A percentile compares a stretch with the other conserved stretches of the same genome.
Evolutionary conservation across 2,329 filamentous ascomycete species (phyloP).

Genomic region (Ophiocordyceps australis): DNA sequence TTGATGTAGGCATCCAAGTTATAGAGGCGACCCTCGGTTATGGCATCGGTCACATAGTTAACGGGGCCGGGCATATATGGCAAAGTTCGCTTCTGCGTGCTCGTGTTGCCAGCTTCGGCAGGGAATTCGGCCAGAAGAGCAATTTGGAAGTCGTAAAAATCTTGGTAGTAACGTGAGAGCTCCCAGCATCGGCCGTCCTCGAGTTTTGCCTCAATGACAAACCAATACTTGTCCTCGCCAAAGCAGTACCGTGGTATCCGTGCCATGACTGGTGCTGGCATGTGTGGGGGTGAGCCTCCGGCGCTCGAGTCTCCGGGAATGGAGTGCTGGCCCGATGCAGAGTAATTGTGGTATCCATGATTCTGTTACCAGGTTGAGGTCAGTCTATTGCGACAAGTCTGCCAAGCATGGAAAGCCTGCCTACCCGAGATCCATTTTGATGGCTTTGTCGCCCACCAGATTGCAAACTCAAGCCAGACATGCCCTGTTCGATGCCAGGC

Average conservation of each 20-base stretch:
- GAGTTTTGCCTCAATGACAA: slow-evolving; percentile 80
- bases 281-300: slow-evolving; percentile 27
- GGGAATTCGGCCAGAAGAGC: slow-evolving; percentile 84
- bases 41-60: slow-evolving; percentile 93
- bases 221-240: slow-evolving; percentile 97
- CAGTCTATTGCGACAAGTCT: background rate
- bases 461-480: slow-evolving; percentile 64
- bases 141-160: slow-evolving; percentile 98
- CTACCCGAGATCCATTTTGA: slow-evolving; percentile 10
- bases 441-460: slow-evolving; percentile 8
- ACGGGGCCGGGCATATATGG: slow-evolving; percentile 98
- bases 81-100: slow-evolving; percentile 59
- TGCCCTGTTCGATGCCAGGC: slow-evolving; percentile 39
- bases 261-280: slow-evolving; percentile 63
- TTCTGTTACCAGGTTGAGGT: background rate
- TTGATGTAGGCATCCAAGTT: slow-evolving; percentile 94
- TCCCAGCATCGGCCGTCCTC: slow-evolving; percentile 90
- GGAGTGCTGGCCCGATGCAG: slow-evolving; percentile 6
- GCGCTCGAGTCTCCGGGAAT: slow-evolving; percentile 15
- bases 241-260: slow-evolving; percentile 88
- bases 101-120: slow-evolving; percentile 76
- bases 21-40: slow-evolving; percentile 80
- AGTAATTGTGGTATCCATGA: background rate
- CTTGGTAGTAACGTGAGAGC: slow-evolving; percentile 85
- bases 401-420: slow-evolving; percentile 1